Evolutionary conservation across 2,329 filamentous ascomycete species (phyloP).

Genomic region (Claviceps monticola): DNA sequence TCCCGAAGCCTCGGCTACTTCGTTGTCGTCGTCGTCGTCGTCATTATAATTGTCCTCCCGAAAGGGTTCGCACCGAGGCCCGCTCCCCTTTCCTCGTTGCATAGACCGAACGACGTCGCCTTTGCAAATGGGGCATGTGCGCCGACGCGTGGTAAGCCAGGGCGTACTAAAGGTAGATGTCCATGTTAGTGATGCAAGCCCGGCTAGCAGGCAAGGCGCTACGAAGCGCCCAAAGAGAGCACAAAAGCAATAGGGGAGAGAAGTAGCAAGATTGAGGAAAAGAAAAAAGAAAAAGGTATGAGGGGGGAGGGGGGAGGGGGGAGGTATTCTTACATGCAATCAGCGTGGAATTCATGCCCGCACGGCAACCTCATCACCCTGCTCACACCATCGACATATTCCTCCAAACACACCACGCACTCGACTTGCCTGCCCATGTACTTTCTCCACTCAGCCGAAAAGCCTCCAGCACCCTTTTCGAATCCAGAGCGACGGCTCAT

Average conservation of each 20-base stretch:
- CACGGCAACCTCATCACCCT: constrained; percentile 94
- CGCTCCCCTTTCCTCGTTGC: constrained; percentile 37
- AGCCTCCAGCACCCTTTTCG: constrained; percentile 32
- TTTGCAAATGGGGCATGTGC: constrained; percentile 98
- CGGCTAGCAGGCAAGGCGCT: not conserved
- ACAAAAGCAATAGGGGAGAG: not conserved
- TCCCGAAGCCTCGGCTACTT: constrained; percentile 22
- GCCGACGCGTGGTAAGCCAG: constrained; percentile 86
- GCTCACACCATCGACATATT: constrained; percentile 89
- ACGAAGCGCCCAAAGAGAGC: not conserved
- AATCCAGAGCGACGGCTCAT: constrained; percentile 22
- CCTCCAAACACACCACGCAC: constrained; percentile 92
- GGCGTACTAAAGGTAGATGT: constrained; percentile 51
- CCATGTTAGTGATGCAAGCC: not conserved
- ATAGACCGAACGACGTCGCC: constrained; percentile 76
- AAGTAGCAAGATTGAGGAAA: too few species aligned
- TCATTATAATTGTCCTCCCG: constrained; percentile 38
- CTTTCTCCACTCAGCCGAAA: constrained; percentile 45
- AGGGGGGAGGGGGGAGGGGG: too few species aligned
- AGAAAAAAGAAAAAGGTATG: not conserved
- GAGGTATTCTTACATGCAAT: constrained; percentile 76
- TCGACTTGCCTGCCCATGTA: constrained; percentile 61
- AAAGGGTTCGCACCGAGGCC: constrained; percentile 40
- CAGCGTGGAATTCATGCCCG: constrained; percentile 92
- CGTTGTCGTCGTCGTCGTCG: constrained; percentile 20